Conservation (phyloP, 2,329 filamentous ascomycete genomes). For the Colletotrichum destructivum region DNA sequence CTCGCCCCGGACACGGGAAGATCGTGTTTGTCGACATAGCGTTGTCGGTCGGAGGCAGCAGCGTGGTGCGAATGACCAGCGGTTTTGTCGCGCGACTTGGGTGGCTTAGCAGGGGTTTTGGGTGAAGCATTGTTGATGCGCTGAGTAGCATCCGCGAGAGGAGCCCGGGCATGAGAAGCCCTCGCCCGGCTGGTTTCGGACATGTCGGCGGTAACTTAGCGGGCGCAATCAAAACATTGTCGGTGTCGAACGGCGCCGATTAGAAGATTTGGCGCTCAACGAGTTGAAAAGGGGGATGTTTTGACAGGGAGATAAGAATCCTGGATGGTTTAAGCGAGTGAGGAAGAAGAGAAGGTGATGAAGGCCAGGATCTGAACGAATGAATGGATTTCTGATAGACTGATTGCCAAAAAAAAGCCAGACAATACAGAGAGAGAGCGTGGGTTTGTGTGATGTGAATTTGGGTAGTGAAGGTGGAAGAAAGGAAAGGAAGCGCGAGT, state of each 20-base stretch:
- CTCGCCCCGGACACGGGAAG: conserved; percentile 16
- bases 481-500: conserved; percentile 37
- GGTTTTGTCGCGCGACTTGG: conserved; percentile 50
- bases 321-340: conserved; percentile 32
- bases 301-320: conserved; percentile 27
- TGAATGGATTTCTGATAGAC: conserved; percentile 39
- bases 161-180: conserved; percentile 50
- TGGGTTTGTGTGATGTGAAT: conserved; percentile 1
- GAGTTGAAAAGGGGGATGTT: conserved; percentile 29
- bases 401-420: conserved; percentile 41
- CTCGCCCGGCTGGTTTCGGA: conserved; percentile 38
- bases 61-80: conserved; percentile 22
- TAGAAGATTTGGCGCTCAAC: conserved; percentile 4
- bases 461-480: conserved; percentile 23
- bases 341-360: conserved; percentile 25
- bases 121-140: conserved; percentile 60
- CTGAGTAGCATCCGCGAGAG: conserved; percentile 64
- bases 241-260: not conserved
- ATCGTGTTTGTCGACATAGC: conserved; percentile 40
- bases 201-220: conserved; percentile 28
- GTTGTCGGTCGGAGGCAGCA: conserved; percentile 36
- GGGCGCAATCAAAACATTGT: conserved; percentile 37
- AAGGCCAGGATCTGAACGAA: conserved; percentile 37
- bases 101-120: conserved; percentile 47
- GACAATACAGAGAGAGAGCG: conserved; percentile 35